Base-by-base conservation (phyloP, 495 filamentous ascomycete genomes). In the Hypomontagnella submonticulosa region DNA sequence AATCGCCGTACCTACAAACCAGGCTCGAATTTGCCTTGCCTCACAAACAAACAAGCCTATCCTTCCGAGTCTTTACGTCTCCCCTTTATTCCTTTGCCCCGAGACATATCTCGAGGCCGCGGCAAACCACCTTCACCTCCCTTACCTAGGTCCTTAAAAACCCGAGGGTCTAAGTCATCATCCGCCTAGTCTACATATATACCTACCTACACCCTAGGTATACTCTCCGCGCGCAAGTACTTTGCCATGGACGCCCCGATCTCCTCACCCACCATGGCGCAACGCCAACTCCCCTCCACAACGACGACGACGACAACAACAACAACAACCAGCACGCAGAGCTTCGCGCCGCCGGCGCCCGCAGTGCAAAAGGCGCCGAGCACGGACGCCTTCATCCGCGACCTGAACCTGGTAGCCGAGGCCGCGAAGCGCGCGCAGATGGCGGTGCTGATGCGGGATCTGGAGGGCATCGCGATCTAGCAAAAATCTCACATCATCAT, bases 381-480 rank as follows among this genome's bases (percentile, higher is more conserved):
- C 76, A 86, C 91, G 74, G 74, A 87, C 75, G 48, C 84, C 70
- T 92, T 89, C 73, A 77, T 93, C 49, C 85, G 87, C 60, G 90
- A 96, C 75, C 91, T 92, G 73, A 93, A 83, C 50, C 83, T 98
- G 18, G 86, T 98, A 11, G 93, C 93, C n/a, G 94, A 98, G 77
- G 94, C 94, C 2, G 94, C 92, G 49, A 96, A 96, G 73, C 85
- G 94, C 41, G 94, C 94, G 6, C 92, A 96, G 78, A 89, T 97
- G 83, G 90, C 90, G 5, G 85, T 91, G 57, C 73, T 97, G 60
- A 89, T 92, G 85, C 81, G 94, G 55, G 94, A 97, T 76, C 77
- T 98, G 70, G 91, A 90, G 60, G 83, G 86, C 43, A 77, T 89
- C 57, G 84, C 81, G 19, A 71, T 90, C 30, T 89, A 73, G 75